Evolutionary conservation across 202 grass and related monocot genomes (phyloP).

Genomic region (Carex arenaria): DNA sequence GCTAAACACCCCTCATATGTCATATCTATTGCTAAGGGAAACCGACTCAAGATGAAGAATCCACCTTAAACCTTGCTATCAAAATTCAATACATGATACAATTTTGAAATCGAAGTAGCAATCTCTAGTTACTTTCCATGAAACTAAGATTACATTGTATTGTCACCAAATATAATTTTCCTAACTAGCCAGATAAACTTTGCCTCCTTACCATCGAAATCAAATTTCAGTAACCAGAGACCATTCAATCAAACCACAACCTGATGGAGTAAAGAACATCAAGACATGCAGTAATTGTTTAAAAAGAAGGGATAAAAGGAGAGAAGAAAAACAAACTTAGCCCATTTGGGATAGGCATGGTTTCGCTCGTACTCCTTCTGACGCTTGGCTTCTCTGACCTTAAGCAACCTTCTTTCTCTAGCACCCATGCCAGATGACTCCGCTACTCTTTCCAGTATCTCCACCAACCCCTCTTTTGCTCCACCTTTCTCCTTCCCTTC

Average conservation of each 20-base stretch:
- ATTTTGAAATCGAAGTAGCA: background rate
- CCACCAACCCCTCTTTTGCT: constrained; percentile 4
- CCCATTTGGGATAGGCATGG: constrained; percentile 74
- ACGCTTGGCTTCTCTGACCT: constrained; percentile 80
- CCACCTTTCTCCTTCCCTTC: background rate
- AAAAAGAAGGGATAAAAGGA: background rate
- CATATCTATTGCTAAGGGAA: background rate
- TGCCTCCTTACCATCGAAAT: background rate
- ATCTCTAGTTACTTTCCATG: background rate
- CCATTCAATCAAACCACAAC: background rate
- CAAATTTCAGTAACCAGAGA: background rate
- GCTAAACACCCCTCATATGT: background rate
- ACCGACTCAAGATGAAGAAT: background rate
- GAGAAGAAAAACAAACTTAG: constrained; percentile 43
- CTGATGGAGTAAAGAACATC: background rate
- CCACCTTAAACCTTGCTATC: background rate
- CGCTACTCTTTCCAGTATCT: background rate
- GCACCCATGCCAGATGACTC: constrained; percentile 52
- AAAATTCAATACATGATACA: background rate
- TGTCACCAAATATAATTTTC: background rate
- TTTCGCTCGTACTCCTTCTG: constrained; percentile 56
- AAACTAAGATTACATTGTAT: background rate
- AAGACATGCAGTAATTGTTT: background rate
- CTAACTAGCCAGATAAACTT: background rate
- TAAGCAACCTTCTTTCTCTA: constrained; percentile 70